phyloP scores from a whole-genome alignment of 495 filamentous ascomycete species.

The Daldinia decipiens region DNA sequence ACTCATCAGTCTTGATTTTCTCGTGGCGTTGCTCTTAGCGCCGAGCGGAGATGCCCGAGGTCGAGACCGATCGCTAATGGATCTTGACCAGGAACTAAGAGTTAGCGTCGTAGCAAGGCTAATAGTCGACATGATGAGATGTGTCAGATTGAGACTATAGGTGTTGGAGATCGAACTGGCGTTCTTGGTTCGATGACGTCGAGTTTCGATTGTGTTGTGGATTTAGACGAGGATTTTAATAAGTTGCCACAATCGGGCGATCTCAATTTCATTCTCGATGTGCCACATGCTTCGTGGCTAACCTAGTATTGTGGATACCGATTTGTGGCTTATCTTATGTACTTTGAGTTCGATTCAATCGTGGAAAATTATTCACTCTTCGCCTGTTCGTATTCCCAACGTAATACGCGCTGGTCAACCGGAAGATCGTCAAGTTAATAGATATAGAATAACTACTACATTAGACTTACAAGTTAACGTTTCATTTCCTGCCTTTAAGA shows the following conservation, averaged over 20 bases:
- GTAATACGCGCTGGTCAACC: background rate
- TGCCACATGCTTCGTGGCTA: no score
- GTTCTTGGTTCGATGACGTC: background rate
- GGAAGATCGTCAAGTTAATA: background rate
- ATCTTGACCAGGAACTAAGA: slow-evolving; percentile 10
- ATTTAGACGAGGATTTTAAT: background rate
- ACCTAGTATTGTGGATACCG: no score
- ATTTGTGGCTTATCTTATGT: no score
- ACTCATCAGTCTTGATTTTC: slow-evolving; percentile 16
- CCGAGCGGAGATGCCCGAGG: slow-evolving; percentile 19
- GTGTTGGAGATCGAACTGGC: background rate
- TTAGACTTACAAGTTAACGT: background rate
- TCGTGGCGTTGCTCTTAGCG: slow-evolving; percentile 20
- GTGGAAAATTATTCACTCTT: no score
- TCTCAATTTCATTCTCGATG: no score
- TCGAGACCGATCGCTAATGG: slow-evolving; percentile 21
- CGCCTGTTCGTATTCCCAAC: background rate
- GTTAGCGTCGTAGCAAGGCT: slow-evolving; percentile 3
- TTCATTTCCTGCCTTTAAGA: background rate
- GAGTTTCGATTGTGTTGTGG: background rate
- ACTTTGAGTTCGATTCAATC: no score
- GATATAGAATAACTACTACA: background rate
- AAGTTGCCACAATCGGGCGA: background rate
- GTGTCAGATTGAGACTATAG: background rate
- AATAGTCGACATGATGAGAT: slow-evolving; percentile 5